Evolutionary conservation across 202 grass and related monocot species (phyloP).

Genomic region (Thinopyrum obtusiflorum): DNA sequence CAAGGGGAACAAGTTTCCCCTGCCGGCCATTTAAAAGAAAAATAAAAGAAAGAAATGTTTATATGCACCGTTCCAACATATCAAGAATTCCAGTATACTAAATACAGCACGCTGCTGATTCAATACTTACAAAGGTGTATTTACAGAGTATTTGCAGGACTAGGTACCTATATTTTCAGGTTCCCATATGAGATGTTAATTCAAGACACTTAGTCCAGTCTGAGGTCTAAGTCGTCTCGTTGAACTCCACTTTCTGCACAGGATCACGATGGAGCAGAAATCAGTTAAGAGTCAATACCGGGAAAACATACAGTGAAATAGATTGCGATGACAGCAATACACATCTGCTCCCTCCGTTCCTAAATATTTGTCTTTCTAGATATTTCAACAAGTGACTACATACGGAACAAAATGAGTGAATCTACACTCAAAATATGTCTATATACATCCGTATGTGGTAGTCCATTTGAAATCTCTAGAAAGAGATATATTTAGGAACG

Average conservation of each 20-base stretch:
- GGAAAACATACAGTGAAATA: constrained; percentile 3
- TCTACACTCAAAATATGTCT: no score
- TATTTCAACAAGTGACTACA: no score
- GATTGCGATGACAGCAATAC: neutral
- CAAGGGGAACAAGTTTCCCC: constrained; percentile 10
- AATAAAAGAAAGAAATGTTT: constrained; percentile 44
- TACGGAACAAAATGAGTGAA: no score
- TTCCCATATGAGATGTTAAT: constrained; percentile 16
- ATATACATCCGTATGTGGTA: no score
- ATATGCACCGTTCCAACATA: constrained; percentile 36
- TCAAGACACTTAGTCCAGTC: neutral
- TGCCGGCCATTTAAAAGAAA: constrained; percentile 26
- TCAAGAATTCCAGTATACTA: neutral
- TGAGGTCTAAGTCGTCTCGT: constrained; percentile 55
- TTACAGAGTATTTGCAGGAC: constrained; percentile 31
- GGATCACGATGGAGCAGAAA: neutral
- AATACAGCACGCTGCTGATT: constrained; percentile 8
- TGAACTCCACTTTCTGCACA: constrained; percentile 88
- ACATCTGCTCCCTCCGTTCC: neutral
- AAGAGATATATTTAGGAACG: no score
- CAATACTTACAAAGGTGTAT: constrained; percentile 46
- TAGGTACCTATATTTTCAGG: constrained; percentile 12
- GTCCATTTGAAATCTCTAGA: no score
- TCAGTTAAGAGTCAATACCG: neutral
- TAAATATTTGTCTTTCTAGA: no score